Conservation (phyloP, 495 filamentous ascomycete genomes). For the Daldinia childiae region DNA sequence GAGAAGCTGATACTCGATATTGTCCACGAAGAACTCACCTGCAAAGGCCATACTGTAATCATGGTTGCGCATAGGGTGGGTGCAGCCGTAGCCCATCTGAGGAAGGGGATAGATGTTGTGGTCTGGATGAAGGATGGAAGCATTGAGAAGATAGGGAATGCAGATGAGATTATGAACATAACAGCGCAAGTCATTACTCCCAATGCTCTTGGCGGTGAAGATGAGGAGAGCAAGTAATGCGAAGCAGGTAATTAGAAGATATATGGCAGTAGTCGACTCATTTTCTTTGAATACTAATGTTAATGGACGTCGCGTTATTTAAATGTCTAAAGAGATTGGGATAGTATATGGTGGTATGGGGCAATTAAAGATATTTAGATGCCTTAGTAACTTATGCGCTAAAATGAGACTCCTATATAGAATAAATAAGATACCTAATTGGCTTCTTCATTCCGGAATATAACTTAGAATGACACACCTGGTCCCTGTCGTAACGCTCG, state of each 20-base stretch:
- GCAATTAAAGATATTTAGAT: neutral
- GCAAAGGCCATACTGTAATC: constrained; percentile 63
- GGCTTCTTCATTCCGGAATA: neutral
- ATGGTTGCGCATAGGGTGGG: constrained; percentile 71
- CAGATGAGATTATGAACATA: constrained; percentile 2
- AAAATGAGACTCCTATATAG: neutral
- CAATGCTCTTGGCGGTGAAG: neutral
- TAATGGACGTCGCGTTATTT: neutral
- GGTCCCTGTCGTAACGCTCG: constrained; percentile 14
- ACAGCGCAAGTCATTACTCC: neutral
- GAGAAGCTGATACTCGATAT: constrained; percentile 80
- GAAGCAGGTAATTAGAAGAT: neutral
- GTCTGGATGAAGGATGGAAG: constrained; percentile 49
- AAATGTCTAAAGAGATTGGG: neutral
- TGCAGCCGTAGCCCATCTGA: constrained; percentile 53
- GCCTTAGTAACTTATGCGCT: neutral
- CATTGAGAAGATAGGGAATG: constrained; percentile 34
- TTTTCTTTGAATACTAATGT: neutral
- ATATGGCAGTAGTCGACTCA: neutral
- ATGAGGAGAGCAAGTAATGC: neutral
- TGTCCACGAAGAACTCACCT: constrained; percentile 64
- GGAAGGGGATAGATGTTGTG: constrained; percentile 43
- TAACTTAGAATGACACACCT: neutral
- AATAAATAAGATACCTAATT: neutral
- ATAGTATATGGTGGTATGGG: neutral